phyloP scores from a whole-genome alignment of 805 yeast genomes.

The Lipomyces chichibuensis region DNA sequence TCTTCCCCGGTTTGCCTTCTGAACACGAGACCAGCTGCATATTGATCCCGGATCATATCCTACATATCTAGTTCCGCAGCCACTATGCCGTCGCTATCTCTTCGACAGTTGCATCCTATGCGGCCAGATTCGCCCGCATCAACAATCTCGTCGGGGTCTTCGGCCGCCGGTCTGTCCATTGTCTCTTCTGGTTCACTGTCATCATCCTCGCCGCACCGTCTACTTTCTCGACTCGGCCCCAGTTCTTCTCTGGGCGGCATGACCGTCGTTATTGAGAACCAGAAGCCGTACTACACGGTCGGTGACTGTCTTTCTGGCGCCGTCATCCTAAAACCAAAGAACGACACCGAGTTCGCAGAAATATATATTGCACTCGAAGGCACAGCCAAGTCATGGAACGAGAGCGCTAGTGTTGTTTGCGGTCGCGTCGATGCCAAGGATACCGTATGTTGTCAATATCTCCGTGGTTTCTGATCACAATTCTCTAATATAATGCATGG shows the following conservation, averaged over 20 bases:
- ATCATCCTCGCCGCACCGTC: neutral
- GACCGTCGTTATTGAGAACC: constrained; percentile 11
- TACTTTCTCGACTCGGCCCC: constrained; percentile 5
- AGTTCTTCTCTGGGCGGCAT: neutral
- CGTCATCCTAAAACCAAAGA: constrained; percentile 7
- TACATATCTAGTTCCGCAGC: too few species aligned
- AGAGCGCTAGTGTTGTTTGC: constrained; percentile 10
- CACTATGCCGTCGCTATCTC: neutral
- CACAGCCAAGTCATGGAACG: constrained; percentile 21
- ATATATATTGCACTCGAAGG: constrained; percentile 28
- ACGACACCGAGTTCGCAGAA: constrained; percentile 9
- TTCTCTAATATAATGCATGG: neutral
- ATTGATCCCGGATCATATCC: too few species aligned
- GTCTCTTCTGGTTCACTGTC: neutral
- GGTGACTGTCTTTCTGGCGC: constrained; percentile 29
- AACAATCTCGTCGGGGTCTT: neutral
- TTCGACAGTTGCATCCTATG: neutral
- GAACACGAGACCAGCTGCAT: too few species aligned
- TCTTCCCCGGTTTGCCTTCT: too few species aligned
- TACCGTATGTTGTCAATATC: constrained; percentile 11
- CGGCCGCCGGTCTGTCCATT: neutral
- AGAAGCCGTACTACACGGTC: constrained; percentile 19
- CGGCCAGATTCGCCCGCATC: constrained; percentile 3
- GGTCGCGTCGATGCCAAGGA: constrained; percentile 8
- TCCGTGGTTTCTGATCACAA: neutral